Base-by-base conservation (phyloP, 2,329 filamentous ascomycete species). In the Verruconis gallopava region DNA sequence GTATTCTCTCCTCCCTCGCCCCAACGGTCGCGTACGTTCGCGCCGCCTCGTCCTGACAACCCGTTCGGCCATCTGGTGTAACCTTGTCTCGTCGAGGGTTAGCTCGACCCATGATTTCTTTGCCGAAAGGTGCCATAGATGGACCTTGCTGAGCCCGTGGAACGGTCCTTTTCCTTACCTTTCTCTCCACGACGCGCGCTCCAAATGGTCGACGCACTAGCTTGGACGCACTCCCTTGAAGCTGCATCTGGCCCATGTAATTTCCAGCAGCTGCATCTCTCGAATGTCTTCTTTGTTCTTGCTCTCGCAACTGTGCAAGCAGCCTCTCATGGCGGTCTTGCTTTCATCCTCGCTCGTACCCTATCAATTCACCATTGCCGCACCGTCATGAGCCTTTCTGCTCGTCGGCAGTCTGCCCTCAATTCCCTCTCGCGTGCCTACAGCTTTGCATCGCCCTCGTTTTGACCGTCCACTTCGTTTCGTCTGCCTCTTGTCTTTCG, bases 331-430 rank as follows among this genome's bases (percentile, higher is more conserved):
- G 25, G 25, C 25, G n/a, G 25, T n/a, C 9, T 30, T 30, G 25
- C 25, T 30, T 30, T n/a, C 9, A 30, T 30, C 25, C n/a, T 30
- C 25, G n/a, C 25, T 30, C n/a, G 6, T n/a, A n/a, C n/a, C 25
- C 25, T 30, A 30, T 30, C 25, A n/a, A 9, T 30, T 30, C 25
- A 30, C 6, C n/a, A n/a, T 30, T 43, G 36, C 21, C n/a, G 34
- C 6, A 22, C 30, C 40, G 40, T 42, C 32, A 43, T 43, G 41
- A 43, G 12, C 35, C 17, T 43, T 38, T 37, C 41, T 38, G 41
- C 34, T 18, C 9, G 11, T 15, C 9, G 22, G 15, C 37, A 20
- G 21, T 9, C 22, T 19, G 11, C 22, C 20, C 41, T 39, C 22
- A 15, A 17, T 14, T 43, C 36, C 28, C 36, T 17, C 25, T 38